These are phyloP conservation scores for Phytophthora pinifolia DNA, from an alignment of 352 stramenopile genomes.

Conservation along the genomic window DNA sequence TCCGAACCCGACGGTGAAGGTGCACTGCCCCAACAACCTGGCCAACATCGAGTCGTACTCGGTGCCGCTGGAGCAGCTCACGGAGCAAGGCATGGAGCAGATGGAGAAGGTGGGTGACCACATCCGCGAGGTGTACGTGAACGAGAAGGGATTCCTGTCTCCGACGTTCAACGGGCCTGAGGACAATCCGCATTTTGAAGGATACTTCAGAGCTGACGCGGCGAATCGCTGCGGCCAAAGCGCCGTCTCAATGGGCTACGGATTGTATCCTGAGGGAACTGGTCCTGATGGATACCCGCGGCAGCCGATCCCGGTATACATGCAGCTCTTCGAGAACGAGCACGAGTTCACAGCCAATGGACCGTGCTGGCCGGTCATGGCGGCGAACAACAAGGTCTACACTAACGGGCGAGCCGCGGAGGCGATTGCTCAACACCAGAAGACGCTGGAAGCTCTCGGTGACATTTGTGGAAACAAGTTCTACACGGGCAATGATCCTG, in stretches of 20 bases:
- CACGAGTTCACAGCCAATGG: constrained; percentile 77
- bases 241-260: constrained; percentile 65
- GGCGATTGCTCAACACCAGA: constrained; percentile 44
- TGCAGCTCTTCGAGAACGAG: constrained; percentile 80
- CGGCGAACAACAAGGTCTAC: constrained; percentile 56
- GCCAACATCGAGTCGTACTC: constrained; percentile 57
- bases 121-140: constrained; percentile 74
- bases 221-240: constrained; percentile 73
- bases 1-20: constrained; percentile 63
- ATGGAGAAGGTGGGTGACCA: constrained; percentile 61
- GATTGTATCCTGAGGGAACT: constrained; percentile 69
- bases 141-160: constrained; percentile 60
- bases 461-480: constrained; percentile 56
- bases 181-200: constrained; percentile 59
- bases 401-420: constrained; percentile 31
- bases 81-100: constrained; percentile 70
- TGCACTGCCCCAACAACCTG: constrained; percentile 66
- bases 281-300: constrained; percentile 53
- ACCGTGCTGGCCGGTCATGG: constrained; percentile 61
- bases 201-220: constrained; percentile 72
- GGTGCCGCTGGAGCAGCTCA: constrained; percentile 74
- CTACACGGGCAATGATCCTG: constrained; percentile 40
- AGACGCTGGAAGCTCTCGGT: constrained; percentile 37
- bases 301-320: constrained; percentile 75
- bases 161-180: constrained; percentile 63